These are phyloP conservation scores for Scheffersomyces parashehatae DNA, from an alignment of 1,139 yeast species.

Conservation along the genomic window DNA sequence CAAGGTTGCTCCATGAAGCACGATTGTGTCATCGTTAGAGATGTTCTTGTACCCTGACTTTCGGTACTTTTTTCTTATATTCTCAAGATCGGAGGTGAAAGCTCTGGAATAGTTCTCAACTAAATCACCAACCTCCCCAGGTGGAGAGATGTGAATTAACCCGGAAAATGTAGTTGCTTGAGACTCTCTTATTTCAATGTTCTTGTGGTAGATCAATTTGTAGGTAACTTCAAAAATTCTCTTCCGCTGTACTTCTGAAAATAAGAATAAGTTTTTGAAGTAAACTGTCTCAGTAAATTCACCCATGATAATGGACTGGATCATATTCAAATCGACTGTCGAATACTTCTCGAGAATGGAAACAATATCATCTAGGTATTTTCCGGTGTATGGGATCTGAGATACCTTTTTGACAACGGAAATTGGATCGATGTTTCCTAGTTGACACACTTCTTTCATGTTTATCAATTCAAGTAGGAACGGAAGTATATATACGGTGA, in stretches of 20 bases:
- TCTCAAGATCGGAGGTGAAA: slow-evolving; percentile 33
- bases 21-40: slow-evolving; percentile 43
- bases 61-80: slow-evolving; percentile 31
- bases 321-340: slow-evolving; percentile 51
- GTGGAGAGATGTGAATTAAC: slow-evolving; percentile 75
- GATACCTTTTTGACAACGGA: slow-evolving; percentile 56
- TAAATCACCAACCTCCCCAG: slow-evolving; percentile 47
- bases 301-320: slow-evolving; percentile 68
- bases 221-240: slow-evolving; percentile 55
- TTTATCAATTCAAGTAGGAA: slow-evolving; percentile 65
- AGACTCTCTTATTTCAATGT: slow-evolving; percentile 72
- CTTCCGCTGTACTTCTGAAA: slow-evolving; percentile 51
- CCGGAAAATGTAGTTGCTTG: slow-evolving; percentile 81
- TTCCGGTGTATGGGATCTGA: slow-evolving; percentile 53
- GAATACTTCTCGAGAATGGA: slow-evolving; percentile 50
- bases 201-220: slow-evolving; percentile 59
- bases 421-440: slow-evolving; percentile 64
- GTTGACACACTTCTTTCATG: slow-evolving; percentile 79
- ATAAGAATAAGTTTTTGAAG: slow-evolving; percentile 65
- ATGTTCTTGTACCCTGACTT: slow-evolving; percentile 30
- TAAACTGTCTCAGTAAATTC: slow-evolving; percentile 74
- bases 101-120: slow-evolving; percentile 24
- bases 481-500: slow-evolving; percentile 59
- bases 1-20: slow-evolving; percentile 82
- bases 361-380: slow-evolving; percentile 48